Base-by-base conservation (phyloP, 306 rosid species). In the Heteromeles arbutifolia region DNA sequence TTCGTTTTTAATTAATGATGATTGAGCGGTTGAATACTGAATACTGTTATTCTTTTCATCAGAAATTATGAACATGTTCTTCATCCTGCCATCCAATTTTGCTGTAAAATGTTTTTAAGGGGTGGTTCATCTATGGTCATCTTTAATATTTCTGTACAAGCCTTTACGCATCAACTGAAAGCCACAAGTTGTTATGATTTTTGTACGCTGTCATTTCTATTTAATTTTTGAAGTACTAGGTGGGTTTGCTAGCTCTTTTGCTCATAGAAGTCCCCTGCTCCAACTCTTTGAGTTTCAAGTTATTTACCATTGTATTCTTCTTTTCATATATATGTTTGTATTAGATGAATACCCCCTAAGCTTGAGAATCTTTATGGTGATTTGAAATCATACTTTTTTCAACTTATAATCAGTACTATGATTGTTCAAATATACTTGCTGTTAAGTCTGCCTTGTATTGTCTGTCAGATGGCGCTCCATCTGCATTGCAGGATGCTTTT, bases 401-500 rank as follows among this genome's bases (percentile, higher is more conserved):
- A 72, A 52, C 75, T 74, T 25, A 34, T 54, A 39, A 43, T 31
- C 37, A 15, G 56, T 41, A 31, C 28, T 63, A 59, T 58, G 81
- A 32, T 76, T 70, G 44, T 67, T 45, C 12, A 79, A 59, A 26
- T 70, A 21, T 79, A 58, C 62, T 66, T 66, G 64, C 70, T 79
- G 65, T 78, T 48, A 73, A 75, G 58, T 50, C 15, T 75, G 45
- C 53, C 78, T 79, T 73, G 68, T 41, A 85, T 67, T 80, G 76
- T 75, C 73, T 85, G 72, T 70, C 85, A 93, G 98, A 83, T 85
- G 90, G 89, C 74, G 79, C 75, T 69, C 74, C 82, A 6, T 83
- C 96, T 43, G 70, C 79, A 22, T 87, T 86, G 77, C 88, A 88
- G 80, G 93, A 88, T 74, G 86, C 85, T 71, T 88, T 93, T 82